Evolutionary conservation across 352 stramenopile genomes (phyloP).

Genomic region (Pythium brachiatum): DNA sequence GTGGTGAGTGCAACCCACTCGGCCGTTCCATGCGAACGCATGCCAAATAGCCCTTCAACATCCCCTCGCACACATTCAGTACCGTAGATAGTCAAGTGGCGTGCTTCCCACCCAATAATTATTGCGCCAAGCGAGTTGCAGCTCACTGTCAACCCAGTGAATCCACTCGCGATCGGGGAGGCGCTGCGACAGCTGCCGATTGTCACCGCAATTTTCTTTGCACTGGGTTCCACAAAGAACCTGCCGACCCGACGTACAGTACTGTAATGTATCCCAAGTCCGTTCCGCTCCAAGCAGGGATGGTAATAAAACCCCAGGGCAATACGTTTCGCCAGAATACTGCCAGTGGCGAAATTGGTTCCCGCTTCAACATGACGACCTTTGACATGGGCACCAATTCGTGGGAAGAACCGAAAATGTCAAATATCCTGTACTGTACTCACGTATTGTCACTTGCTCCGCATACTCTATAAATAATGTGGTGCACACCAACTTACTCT

Average conservation of each 20-base stretch:
- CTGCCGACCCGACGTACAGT: background rate
- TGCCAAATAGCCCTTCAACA: no score
- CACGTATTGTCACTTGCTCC: background rate
- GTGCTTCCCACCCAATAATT: background rate
- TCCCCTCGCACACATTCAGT: no score
- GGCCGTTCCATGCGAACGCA: background rate
- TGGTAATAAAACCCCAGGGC: no score
- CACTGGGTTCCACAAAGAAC: background rate
- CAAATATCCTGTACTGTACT: background rate
- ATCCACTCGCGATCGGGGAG: slow-evolving; percentile 1
- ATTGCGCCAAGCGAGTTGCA: no score
- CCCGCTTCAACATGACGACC: no score
- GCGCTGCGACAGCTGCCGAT: slow-evolving; percentile 1
- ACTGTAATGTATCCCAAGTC: background rate
- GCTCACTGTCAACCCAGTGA: background rate
- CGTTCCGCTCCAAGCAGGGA: no score
- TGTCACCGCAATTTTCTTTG: background rate
- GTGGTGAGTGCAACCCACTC: background rate
- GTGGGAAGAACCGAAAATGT: no score
- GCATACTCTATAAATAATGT: background rate
- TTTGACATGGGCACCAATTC: no score
- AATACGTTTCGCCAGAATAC: no score
- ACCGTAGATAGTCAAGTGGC: no score
- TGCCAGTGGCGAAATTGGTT: no score
- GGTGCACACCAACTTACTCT: background rate